Conservation (phyloP, 2,329 filamentous ascomycete species). For the Furcasterigmium sp. region DNA sequence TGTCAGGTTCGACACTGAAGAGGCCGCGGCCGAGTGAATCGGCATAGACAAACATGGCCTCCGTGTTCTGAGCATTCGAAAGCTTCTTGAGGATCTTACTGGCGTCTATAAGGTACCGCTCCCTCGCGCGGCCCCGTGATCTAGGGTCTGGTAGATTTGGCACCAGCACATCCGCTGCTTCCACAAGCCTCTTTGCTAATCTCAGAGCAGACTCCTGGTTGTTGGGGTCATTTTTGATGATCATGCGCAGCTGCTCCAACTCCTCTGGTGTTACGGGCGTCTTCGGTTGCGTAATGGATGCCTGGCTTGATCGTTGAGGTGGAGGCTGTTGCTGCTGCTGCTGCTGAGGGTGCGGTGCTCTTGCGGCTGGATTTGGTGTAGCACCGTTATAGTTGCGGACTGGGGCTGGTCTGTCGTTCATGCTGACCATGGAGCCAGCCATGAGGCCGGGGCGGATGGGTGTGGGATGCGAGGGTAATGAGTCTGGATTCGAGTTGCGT, state of each 20-base stretch:
- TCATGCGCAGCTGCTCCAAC: conserved; percentile 67
- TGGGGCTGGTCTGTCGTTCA: conserved; percentile 53
- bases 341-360: conserved; percentile 21
- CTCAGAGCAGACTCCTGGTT: conserved; percentile 68
- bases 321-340: conserved; percentile 23
- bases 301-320: conserved; percentile 16
- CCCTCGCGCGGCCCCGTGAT: conserved; percentile 67
- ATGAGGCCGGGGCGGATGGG: conserved; percentile 60
- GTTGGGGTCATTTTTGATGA: conserved; percentile 63
- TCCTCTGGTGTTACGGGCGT: conserved; percentile 71
- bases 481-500: conserved; percentile 29
- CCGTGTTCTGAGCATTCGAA: conserved; percentile 63
- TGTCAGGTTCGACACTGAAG: conserved; percentile 73
- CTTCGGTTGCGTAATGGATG: conserved; percentile 6
- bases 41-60: conserved; percentile 91
- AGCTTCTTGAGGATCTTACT: conserved; percentile 92
- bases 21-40: conserved; percentile 81
- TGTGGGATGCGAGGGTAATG: conserved; percentile 54
- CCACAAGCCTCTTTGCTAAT: conserved; percentile 78
- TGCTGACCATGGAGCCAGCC: conserved; percentile 50
- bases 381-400: conserved; percentile 50
- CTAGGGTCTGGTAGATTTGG: conserved; percentile 61
- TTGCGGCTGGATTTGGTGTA: conserved; percentile 38
- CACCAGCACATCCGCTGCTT: conserved; percentile 75
- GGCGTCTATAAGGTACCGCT: conserved; percentile 79